phyloP scores from a whole-genome alignment of 257 asterid species.

The Anisodus acutangulus region DNA sequence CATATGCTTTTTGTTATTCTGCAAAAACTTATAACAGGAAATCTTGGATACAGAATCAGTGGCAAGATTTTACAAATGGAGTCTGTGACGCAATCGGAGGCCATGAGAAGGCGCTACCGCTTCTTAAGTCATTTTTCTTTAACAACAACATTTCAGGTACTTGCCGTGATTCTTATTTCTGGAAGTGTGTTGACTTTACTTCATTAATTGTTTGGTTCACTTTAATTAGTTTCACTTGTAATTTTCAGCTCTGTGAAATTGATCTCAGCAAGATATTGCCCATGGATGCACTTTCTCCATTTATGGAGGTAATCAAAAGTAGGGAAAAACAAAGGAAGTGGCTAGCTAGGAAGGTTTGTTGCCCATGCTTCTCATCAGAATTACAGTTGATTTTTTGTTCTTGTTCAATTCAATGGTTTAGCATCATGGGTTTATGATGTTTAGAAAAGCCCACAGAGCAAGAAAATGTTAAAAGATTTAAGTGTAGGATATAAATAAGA shows the following conservation, averaged over 20 bases:
- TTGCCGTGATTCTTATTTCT: constrained; percentile 11
- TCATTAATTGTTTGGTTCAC: constrained; percentile 27
- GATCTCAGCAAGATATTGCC: constrained; percentile 65
- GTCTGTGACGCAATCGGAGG: constrained; percentile 85
- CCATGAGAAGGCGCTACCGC: constrained; percentile 85
- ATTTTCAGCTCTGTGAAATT: constrained; percentile 86
- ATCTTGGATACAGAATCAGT: constrained; percentile 62
- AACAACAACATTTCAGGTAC: constrained; percentile 90
- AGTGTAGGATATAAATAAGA: neutral
- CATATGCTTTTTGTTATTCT: constrained; percentile 26
- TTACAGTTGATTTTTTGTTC: constrained; percentile 13
- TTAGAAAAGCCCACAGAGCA: neutral
- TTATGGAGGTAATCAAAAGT: constrained; percentile 86
- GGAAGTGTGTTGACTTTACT: neutral
- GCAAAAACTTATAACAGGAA: constrained; percentile 38
- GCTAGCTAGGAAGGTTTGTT: constrained; percentile 76
- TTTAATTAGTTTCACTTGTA: constrained; percentile 29
- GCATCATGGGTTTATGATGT: constrained; percentile 24
- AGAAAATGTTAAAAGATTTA: constrained; percentile 17
- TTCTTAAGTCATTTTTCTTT: constrained; percentile 92
- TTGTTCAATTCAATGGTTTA: constrained; percentile 15
- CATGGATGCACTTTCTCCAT: constrained; percentile 79
- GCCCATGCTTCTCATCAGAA: constrained; percentile 6
- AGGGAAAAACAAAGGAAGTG: constrained; percentile 88
- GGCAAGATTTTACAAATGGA: constrained; percentile 90